Evolutionary conservation across 2,329 filamentous ascomycete genomes (phyloP), one percentile per base, ranked within the genome.

Genomic region (Nothopassalora personata): DNA sequence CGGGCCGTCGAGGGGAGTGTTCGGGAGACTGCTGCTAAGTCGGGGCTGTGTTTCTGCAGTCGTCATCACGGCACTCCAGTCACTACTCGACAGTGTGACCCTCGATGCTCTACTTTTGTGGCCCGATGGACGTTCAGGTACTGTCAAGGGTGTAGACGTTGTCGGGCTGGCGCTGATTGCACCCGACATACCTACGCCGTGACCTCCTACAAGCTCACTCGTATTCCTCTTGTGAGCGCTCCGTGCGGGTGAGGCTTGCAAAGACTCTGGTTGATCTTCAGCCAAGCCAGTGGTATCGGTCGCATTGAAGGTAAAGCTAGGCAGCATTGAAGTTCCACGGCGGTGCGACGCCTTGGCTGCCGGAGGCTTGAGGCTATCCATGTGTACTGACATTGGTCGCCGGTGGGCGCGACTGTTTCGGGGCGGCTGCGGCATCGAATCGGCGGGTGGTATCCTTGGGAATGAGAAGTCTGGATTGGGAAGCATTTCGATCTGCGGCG

Each of bases 191-290:
- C 79, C 76, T 43, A 43, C 8, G 18, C 49, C 49, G 67, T 87
- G 88, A 7, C 88, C 89, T 39, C 90, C 90, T 50, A 95, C 89
- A 68, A 95, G 91, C 72, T 96, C 91, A 71, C 91, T 96, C 30
- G 86, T 88, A 56, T 89, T 89, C 68, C 92, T 84, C 67, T 87
- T 83, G 23, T 56, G 46, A 8, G 86, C 85, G 33, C 82, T 77
- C 60, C 84, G 80, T 19, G 81, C 78, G 18, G 86, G 80, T 30
- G 77, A 76, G 13, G 70, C 68, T 4, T 75, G 73, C 10, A 70
- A 61, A 30, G 65, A 60, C 13, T 69, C 66, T 75, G 76, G 48
- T 10, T 70, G 47, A 5, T 59, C 54, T 9, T 64, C 66, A 46
- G 71, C 56, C 33, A 68, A 63, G 19, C 72, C 69, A 18, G 75